Percentiles rank a stretch among this genome's conserved stretches.
Conservation (phyloP, 2,329 filamentous ascomycete genomes). For the Cladophialophora psammophila region DNA sequence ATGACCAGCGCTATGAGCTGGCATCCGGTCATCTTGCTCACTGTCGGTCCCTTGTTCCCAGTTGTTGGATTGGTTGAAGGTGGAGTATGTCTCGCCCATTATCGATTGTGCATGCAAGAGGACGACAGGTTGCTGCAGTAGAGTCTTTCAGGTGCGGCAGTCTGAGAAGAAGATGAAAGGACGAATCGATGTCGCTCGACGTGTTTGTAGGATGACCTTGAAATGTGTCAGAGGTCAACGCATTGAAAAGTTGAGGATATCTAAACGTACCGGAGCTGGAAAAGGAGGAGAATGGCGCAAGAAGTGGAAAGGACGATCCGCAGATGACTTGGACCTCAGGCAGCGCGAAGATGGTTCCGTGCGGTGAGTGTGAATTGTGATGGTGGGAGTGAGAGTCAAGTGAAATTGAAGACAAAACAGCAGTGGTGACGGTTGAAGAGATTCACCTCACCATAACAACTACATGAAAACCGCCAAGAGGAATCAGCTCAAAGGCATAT, state of each 20-base stretch:
- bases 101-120: neutral
- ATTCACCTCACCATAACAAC: neutral
- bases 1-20: neutral
- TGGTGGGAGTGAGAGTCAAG: neutral
- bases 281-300: neutral
- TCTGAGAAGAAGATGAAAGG: neutral
- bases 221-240: neutral
- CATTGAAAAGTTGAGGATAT: neutral
- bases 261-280: too few relatives aligned
- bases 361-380: too few relatives aligned
- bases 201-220: neutral
- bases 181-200: neutral
- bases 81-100: neutral
- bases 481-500: too few relatives aligned
- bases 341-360: neutral
- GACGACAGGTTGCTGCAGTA: neutral
- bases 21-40: neutral
- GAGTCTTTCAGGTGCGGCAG: neutral
- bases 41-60: neutral
- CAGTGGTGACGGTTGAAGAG: neutral
- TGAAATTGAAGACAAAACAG: slow-evolving; percentile 4
- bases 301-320: neutral
- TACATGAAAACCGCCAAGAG: neutral
- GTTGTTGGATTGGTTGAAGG: neutral
- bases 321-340: neutral